These are phyloP conservation scores for Nitzschia palea DNA, from an alignment of 108 stramenopile genomes.

Conservation along the genomic window DNA sequence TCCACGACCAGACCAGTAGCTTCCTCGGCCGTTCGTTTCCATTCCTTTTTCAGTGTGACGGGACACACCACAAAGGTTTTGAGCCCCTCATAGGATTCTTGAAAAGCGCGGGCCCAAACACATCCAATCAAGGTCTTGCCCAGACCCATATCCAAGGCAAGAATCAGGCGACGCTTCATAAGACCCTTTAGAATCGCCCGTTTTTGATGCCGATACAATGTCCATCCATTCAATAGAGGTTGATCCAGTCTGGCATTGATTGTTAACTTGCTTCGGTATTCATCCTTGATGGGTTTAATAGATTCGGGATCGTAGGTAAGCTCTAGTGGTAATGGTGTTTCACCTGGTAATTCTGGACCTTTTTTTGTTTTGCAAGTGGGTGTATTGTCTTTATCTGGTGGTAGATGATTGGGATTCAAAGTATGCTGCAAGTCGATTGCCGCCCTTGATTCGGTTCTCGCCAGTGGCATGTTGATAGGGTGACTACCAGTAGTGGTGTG, in stretches of 20 bases:
- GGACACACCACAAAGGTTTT: constrained; percentile 70
- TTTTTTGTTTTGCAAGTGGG: not conserved
- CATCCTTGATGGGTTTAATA: constrained; percentile 40
- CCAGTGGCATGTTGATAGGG: too few species aligned
- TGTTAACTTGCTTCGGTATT: constrained; percentile 39
- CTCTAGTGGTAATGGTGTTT: constrained; percentile 28
- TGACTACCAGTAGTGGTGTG: too few species aligned
- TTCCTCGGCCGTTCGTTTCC: constrained; percentile 66
- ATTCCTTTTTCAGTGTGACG: constrained; percentile 67
- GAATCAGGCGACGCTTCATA: constrained; percentile 67
- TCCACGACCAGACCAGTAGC: constrained; percentile 55
- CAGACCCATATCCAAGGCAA: constrained; percentile 87
- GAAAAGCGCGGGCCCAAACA: constrained; percentile 74
- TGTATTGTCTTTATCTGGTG: not conserved
- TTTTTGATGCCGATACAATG: constrained; percentile 72
- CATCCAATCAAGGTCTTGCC: constrained; percentile 74
- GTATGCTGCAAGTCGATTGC: too few species aligned
- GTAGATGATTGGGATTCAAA: not conserved
- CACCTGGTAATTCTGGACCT: constrained; percentile 2
- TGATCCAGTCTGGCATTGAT: constrained; percentile 55
- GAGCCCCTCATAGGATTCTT: constrained; percentile 46
- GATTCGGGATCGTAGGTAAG: constrained; percentile 16
- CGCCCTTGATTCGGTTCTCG: too few species aligned
- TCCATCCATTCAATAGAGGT: constrained; percentile 77
- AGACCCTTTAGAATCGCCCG: constrained; percentile 60